Conservation (phyloP, 345 rosid genomes). For the Cardiospermum halicacabum region DNA sequence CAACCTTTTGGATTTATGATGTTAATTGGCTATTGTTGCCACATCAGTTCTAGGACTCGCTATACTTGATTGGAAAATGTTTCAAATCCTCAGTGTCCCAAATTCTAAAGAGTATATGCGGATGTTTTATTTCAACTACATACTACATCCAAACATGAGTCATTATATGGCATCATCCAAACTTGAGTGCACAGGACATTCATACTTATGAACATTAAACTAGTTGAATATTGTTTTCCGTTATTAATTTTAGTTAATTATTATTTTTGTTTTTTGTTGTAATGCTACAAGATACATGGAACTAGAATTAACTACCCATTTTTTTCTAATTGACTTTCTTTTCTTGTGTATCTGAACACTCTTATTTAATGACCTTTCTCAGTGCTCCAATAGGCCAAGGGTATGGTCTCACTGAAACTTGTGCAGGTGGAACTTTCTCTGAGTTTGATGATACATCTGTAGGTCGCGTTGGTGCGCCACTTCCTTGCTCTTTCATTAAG, state of each 20-base stretch:
- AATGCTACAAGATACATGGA: background rate
- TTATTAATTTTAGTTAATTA: no score
- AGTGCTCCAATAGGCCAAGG: conserved; percentile 99
- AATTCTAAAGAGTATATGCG: background rate
- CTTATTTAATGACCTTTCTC: conserved; percentile 19
- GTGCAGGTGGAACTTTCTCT: conserved; percentile 98
- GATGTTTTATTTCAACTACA: background rate
- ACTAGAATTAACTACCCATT: background rate
- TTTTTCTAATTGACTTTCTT: background rate
- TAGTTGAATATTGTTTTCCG: no score
- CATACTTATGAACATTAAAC: no score
- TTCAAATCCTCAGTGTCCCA: background rate
- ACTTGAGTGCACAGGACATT: no score
- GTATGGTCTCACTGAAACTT: conserved; percentile 97
- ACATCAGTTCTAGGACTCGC: background rate
- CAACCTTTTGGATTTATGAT: background rate
- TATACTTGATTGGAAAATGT: background rate
- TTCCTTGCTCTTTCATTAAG: conserved; percentile 92
- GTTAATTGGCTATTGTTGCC: background rate
- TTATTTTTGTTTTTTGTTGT: no score
- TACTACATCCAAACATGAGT: no score
- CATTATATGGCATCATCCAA: background rate
- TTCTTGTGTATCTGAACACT: background rate
- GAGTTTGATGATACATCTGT: conserved; percentile 94
- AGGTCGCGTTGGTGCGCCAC: conserved; percentile 97